A percentile compares a stretch with the other conserved stretches of the same genome.
Evolutionary conservation across 2,329 filamentous ascomycete genomes (phyloP).

Genomic region (Venturia nashicola): DNA sequence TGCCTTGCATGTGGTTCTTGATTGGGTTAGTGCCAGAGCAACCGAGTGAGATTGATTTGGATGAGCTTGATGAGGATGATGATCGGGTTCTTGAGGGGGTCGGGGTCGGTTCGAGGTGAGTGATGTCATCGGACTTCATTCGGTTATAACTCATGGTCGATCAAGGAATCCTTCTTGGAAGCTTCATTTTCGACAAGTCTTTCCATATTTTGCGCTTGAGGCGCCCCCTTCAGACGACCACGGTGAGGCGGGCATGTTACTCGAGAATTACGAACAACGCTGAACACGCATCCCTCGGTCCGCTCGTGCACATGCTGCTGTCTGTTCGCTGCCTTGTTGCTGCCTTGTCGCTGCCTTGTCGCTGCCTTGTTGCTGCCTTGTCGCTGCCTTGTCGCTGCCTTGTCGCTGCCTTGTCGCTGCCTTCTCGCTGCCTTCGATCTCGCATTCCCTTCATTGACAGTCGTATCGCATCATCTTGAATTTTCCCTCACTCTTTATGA

Average conservation of each 20-base stretch:
- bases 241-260: not conserved
- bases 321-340: too few species aligned
- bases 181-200: not conserved
- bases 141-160: not conserved
- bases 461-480: too few species aligned
- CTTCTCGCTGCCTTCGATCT: too few species aligned
- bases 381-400: too few species aligned
- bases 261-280: not conserved
- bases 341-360: too few species aligned
- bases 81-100: not conserved
- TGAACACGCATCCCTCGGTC: not conserved
- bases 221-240: not conserved
- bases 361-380: too few species aligned
- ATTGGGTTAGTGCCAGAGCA: not conserved
- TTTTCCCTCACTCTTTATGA: too few species aligned
- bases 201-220: not conserved
- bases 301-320: too few species aligned
- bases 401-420: too few species aligned
- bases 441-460: too few species aligned
- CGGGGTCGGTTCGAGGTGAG: not conserved
- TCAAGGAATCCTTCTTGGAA: not conserved
- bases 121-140: not conserved
- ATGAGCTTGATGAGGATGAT: not conserved
- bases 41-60: not conserved
- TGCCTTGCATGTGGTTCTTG: conserved; percentile 1